Evolutionary conservation across 441 rosid species (phyloP), one percentile per base, ranked within the genome.

Genomic region (Populus hybrid): DNA sequence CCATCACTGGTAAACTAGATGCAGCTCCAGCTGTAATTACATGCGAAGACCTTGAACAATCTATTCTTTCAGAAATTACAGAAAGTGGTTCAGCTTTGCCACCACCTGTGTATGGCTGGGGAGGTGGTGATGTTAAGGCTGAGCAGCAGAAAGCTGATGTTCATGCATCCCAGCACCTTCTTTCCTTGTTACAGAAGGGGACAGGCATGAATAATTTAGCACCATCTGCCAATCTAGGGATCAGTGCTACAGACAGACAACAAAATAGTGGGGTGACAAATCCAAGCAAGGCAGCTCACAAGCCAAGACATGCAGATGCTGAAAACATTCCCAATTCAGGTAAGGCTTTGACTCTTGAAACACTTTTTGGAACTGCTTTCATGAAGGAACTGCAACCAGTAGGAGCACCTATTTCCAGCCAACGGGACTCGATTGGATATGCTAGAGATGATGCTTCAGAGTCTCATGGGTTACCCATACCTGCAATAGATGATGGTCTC

Each of bases 21-120:
- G 84, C 81, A 73, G 87, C 78, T 83, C 86, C 90, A 42, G 81
- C 97, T 81, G 91, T 97, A 77, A 97, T 97, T 83, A 97, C 99
- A 70, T 97, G 99, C 79, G 99, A 93, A 88, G 99, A 97, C 86
- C 98, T 97, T 76, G 99, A 97, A 84, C 97, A 90, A 82, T 88
- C 99, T 76, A 92, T 97, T 79, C 81, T 97, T 75, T 93, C 93
- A 28, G 94, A 86, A 89, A 86, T 86, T 61, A 72, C 83, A 74
- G 91, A 82, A 66, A 85, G 78, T 77, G 79, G 85, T 82, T 84
- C 85, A 21, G 79, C 83, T 67, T 79, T 78, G 82, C 84, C 67
- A 26, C 83, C 85, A 70, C 79, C 83, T 75, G 76, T 68, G 40
- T 83, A 75, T 79, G 85, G 78, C 67, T 82, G 75, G 84, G 86